phyloP scores from a whole-genome alignment of 2,329 filamentous ascomycete species.

The Aspergillus sp. region DNA sequence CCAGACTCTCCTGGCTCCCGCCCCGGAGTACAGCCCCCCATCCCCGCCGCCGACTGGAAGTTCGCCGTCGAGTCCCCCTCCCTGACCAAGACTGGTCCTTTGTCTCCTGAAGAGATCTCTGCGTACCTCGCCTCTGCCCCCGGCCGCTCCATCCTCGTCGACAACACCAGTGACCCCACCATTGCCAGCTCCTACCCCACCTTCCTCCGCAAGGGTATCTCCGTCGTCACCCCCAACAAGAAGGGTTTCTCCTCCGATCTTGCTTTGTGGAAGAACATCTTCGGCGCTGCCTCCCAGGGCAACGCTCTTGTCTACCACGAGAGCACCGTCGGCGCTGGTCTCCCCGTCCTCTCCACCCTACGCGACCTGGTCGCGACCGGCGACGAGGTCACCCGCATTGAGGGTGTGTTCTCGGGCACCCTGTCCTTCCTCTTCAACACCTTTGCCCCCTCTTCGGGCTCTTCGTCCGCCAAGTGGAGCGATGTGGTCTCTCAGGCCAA shows the following conservation, averaged over 20 bases:
- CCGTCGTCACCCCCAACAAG: constrained; percentile 95
- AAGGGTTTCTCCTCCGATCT: constrained; percentile 88
- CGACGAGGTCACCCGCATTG: constrained; percentile 84
- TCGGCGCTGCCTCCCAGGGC: constrained; percentile 59
- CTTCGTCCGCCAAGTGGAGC: constrained; percentile 67
- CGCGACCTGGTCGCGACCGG: constrained; percentile 93
- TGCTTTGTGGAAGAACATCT: constrained; percentile 82
- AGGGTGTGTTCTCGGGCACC: constrained; percentile 95
- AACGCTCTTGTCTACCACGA: constrained; percentile 88
- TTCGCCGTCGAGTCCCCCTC: constrained; percentile 57
- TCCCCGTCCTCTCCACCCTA: constrained; percentile 88
- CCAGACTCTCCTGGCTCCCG: constrained; percentile 70
- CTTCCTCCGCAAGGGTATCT: constrained; percentile 77
- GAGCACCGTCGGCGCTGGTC: constrained; percentile 85
- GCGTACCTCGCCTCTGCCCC: constrained; percentile 75
- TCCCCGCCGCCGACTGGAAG: constrained; percentile 55
- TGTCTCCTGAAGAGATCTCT: constrained; percentile 65
- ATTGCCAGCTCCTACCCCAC: constrained; percentile 78
- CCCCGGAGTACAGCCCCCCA: constrained; percentile 63
- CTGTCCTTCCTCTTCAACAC: constrained; percentile 98
- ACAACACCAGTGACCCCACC: constrained; percentile 90
- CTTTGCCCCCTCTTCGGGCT: constrained; percentile 72
- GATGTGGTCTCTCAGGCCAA: constrained; percentile 90
- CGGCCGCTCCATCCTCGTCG: constrained; percentile 75
- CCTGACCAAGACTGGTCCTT: constrained; percentile 44